Conservation (phyloP, 73 alveolate genomes). For the Diophrys sp. region DNA sequence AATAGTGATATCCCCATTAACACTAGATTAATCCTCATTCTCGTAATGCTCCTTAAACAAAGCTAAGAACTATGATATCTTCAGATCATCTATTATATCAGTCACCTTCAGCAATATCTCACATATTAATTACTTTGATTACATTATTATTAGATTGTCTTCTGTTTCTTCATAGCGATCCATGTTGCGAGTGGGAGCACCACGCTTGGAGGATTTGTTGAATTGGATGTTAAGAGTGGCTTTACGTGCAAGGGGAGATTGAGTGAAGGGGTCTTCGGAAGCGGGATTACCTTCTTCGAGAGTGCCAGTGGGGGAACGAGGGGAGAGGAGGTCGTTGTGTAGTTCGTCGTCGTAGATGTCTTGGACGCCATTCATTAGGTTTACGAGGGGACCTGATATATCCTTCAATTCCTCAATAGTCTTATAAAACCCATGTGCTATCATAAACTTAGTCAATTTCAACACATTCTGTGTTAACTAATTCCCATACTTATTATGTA, state of each 20-base stretch:
- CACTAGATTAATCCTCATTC: neutral
- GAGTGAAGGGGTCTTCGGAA: no score
- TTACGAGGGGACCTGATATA: conserved; percentile 27
- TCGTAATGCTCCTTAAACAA: conserved; percentile 42
- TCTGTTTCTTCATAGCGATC: conserved; percentile 33
- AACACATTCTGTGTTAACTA: conserved; percentile 31
- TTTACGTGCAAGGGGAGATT: no score
- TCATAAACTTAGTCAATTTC: conserved; percentile 44
- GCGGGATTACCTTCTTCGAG: no score
- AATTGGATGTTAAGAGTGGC: no score
- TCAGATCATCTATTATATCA: conserved; percentile 43
- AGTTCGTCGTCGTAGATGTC: conserved; percentile 28
- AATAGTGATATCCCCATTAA: no score
- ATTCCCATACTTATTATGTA: conserved; percentile 24
- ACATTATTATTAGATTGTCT: conserved; percentile 40
- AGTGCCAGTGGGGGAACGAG: no score
- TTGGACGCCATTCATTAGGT: conserved; percentile 39
- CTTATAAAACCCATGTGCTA: conserved; percentile 51
- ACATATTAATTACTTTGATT: conserved; percentile 45
- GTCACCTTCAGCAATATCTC: conserved; percentile 41
- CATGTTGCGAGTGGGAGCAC: no score
- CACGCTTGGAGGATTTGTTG: no score
- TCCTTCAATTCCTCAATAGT: conserved; percentile 37
- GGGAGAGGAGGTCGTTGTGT: no score
- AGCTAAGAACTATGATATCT: conserved; percentile 25